Percentiles rank a stretch among this genome's conserved stretches.
Evolutionary conservation across 768 basidiomycete genomes (phyloP).

Genomic region (Boletus insuetus): DNA sequence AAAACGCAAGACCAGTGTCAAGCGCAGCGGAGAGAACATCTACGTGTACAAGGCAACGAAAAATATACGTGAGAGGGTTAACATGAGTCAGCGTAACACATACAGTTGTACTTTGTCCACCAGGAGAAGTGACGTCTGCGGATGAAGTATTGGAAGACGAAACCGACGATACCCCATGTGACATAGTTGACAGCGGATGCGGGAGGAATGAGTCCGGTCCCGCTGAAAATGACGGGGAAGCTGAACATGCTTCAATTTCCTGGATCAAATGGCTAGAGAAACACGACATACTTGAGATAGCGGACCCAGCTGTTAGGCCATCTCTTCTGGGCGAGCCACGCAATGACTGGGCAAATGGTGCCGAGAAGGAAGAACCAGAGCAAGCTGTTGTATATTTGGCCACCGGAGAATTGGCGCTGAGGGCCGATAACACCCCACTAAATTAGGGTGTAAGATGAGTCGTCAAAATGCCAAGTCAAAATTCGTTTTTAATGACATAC

Average conservation of each 20-base stretch:
- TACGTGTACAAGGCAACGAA: slow-evolving; percentile 5
- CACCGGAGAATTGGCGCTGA: slow-evolving; percentile 65
- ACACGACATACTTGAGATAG: slow-evolving; percentile 56
- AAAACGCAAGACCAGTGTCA: slow-evolving; percentile 65
- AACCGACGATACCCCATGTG: slow-evolving; percentile 64
- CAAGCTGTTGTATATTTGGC: slow-evolving; percentile 61
- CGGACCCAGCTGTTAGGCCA: slow-evolving; percentile 66
- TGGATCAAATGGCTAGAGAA: not conserved
- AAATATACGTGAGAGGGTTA: not conserved
- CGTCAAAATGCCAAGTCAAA: not conserved
- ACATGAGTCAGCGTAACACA: slow-evolving; percentile 11
- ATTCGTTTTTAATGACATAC: slow-evolving; percentile 36
- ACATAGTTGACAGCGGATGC: slow-evolving; percentile 65
- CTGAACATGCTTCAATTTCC: slow-evolving; percentile 23
- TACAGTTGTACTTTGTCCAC: slow-evolving; percentile 58
- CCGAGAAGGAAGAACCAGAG: slow-evolving; percentile 82
- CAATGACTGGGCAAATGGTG: slow-evolving; percentile 53
- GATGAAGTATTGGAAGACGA: slow-evolving; percentile 63
- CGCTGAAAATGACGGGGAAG: slow-evolving; percentile 52
- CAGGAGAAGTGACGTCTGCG: slow-evolving; percentile 63
- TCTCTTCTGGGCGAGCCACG: slow-evolving; percentile 51
- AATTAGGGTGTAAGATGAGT: not conserved
- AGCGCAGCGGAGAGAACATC: slow-evolving; percentile 70
- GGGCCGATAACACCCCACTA: slow-evolving; percentile 82
- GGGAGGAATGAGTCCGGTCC: slow-evolving; percentile 61